These are phyloP conservation scores for Lagenidium sp. DNA, from an alignment of 352 stramenopile genomes.

Conservation along the genomic window DNA sequence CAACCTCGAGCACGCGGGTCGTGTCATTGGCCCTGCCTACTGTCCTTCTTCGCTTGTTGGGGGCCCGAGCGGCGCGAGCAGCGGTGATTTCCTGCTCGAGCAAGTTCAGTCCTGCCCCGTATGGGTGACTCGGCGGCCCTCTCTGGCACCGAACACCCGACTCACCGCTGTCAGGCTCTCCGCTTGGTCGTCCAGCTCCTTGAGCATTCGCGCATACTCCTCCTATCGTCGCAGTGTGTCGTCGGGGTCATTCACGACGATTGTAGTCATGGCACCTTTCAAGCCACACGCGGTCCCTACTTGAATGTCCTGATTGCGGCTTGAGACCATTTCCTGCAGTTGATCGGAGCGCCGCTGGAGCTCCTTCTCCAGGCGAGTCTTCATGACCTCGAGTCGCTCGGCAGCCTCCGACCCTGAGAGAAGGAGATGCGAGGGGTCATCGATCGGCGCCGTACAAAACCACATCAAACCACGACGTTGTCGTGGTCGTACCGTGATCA, in stretches of 20 bases:
- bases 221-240: slow-evolving; percentile 12
- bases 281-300: no score
- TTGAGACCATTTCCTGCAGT: slow-evolving; percentile 57
- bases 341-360: slow-evolving; percentile 46
- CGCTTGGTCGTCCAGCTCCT: slow-evolving; percentile 58
- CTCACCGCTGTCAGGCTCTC: slow-evolving; percentile 19
- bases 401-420: slow-evolving; percentile 46
- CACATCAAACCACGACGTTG: no score
- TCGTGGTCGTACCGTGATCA: slow-evolving; percentile 27
- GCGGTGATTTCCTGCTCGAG: slow-evolving; percentile 32
- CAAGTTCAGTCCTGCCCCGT: background rate
- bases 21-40: no score
- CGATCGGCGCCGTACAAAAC: no score
- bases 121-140: background rate
- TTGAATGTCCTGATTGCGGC: slow-evolving; percentile 62
- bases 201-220: slow-evolving; percentile 65
- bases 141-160: background rate
- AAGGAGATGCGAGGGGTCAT: no score
- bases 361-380: slow-evolving; percentile 57
- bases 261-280: no score
- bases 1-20: no score
- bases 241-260: no score
- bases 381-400: slow-evolving; percentile 56
- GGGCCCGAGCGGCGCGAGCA: slow-evolving; percentile 8
- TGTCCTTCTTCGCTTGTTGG: slow-evolving; percentile 21